phyloP scores from a whole-genome alignment of 257 asterid species.

The Solanum arcanum region DNA sequence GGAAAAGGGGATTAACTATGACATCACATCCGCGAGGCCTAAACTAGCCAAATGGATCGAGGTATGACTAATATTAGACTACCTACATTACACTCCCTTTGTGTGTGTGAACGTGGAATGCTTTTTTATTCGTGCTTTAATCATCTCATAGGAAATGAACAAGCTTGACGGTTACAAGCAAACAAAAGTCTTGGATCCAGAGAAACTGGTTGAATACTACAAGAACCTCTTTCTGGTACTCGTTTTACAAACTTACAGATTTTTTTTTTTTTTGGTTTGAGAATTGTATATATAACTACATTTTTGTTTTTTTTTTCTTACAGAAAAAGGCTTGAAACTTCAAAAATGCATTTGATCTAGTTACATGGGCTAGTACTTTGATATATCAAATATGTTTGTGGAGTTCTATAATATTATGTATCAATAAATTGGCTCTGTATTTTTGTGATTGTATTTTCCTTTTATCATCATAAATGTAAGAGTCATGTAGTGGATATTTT shows the following conservation, averaged over 20 bases:
- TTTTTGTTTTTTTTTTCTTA: neutral
- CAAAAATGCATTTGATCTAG: neutral
- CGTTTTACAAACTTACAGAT: neutral
- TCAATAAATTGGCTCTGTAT: neutral
- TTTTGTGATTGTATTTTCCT: too few species aligned
- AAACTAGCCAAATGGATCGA: slow-evolving; percentile 42
- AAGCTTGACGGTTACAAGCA: slow-evolving; percentile 52
- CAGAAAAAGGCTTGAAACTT: neutral
- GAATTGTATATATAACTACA: neutral
- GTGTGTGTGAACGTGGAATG: neutral
- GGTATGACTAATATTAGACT: slow-evolving; percentile 8
- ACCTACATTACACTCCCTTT: neutral
- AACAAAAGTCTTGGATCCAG: slow-evolving; percentile 42
- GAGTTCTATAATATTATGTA: neutral
- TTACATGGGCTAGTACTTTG: neutral
- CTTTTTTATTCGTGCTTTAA: neutral
- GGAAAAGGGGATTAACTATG: slow-evolving; percentile 25
- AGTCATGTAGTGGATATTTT: neutral
- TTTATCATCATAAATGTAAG: too few species aligned
- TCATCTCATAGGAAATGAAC: slow-evolving; percentile 31
- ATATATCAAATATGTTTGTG: neutral
- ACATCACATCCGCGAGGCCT: slow-evolving; percentile 49
- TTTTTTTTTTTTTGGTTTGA: neutral
- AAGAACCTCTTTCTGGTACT: slow-evolving; percentile 24
- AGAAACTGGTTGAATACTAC: slow-evolving; percentile 13